Evolutionary conservation across 2,329 filamentous ascomycete species (phyloP).

Genomic region (Pseudocercospora pini-densiflorae): DNA sequence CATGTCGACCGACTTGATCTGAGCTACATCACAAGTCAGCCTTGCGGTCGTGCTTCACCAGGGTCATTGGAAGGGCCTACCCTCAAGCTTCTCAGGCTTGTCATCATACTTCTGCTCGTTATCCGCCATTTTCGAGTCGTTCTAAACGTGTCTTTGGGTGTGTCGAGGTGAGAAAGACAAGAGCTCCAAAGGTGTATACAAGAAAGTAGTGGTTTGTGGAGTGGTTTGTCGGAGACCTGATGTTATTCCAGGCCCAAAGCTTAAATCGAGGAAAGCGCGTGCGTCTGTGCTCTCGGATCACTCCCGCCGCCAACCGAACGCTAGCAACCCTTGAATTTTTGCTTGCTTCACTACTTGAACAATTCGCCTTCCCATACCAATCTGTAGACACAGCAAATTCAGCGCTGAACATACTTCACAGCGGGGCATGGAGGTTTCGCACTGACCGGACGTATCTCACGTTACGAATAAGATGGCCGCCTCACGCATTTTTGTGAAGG

Average conservation of each 20-base stretch:
- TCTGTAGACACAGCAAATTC: background rate
- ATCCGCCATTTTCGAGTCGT: conserved; percentile 33
- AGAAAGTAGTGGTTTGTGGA: background rate
- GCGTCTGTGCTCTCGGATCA: conserved; percentile 6
- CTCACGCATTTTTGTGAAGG: conserved; percentile 73
- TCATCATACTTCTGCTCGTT: conserved; percentile 31
- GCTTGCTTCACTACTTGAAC: background rate
- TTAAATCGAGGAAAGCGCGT: background rate
- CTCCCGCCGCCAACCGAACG: background rate
- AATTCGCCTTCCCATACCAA: background rate
- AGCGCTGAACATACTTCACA: background rate
- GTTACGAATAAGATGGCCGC: conserved; percentile 61
- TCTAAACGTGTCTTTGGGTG: background rate
- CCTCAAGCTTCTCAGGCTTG: conserved; percentile 71
- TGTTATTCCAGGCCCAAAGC: background rate
- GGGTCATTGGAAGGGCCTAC: conserved; percentile 52
- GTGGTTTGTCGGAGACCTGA: background rate
- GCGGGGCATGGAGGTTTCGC: background rate
- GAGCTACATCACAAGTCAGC: conserved; percentile 62
- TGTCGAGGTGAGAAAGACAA: background rate
- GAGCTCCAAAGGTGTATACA: background rate
- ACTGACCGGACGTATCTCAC: background rate
- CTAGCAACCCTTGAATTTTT: conserved; percentile 2
- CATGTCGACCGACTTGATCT: conserved; percentile 99
- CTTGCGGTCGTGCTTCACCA: conserved; percentile 10